Evolutionary conservation across 83 land plant species (phyloP), one percentile per base, ranked within the genome.

Genomic region (Picea mariana): DNA sequence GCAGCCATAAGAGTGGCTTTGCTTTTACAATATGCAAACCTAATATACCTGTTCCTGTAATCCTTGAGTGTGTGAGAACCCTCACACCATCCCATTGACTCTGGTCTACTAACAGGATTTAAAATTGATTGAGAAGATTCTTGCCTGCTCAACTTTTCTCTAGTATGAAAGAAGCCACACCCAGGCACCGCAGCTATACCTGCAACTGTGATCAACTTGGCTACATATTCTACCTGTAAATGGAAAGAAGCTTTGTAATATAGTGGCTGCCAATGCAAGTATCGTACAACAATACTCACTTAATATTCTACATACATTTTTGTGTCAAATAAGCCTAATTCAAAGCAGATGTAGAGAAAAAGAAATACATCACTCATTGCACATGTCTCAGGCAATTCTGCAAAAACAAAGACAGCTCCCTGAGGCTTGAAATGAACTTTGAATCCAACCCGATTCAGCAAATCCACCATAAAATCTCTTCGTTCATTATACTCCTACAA

Each of bases 181-280:
- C 99, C 99, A 80, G 99, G 99, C 2, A 97, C 99, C 31, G 94
- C 89, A 42, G 95, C 99, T 49, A 97, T 94, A 6, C 98, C 99
- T 6, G 95, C 94, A 79, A 85, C 77, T 79, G 87, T 80, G 40
- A 97, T 93, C 72, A 93, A 81, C 69, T 93, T 84, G 7, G 81
- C 79, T 42, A 90, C 98, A 88, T 88, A 97, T 76, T 95, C 98
- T 11, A 97, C 85, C 99, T 97, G 90, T 24, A 62, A 63, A 82
- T 23, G 62, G 9, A 78, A 62, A 42, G 52, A 52, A 21, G 3
- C 16, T 65, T 34, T 65, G 31, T 63, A 38, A 63, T 6, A 65
- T 78, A 52, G 31, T 23, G 49, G 58, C 27, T 15, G 24, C 49
- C 58, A 59, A 40, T 21, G 44, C 17, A 15, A 23, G 47, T 73